A percentile compares a stretch with the other conserved stretches of the same genome.
phyloP scores from a whole-genome alignment of 805 yeast genomes.

The Ogataea saltuana region DNA sequence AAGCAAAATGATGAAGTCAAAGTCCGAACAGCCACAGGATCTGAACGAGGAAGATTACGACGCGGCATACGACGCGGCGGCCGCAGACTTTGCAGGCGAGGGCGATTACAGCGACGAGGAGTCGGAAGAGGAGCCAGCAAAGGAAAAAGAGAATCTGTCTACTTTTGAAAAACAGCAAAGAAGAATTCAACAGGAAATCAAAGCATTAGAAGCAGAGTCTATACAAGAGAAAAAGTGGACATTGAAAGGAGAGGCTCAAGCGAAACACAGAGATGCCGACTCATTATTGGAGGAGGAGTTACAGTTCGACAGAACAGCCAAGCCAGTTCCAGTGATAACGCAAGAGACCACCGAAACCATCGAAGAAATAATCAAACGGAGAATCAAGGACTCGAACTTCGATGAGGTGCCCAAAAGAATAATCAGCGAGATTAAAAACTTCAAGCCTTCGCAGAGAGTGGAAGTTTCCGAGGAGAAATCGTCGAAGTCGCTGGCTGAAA shows the following conservation, averaged over 20 bases:
- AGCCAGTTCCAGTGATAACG: conserved; percentile 95
- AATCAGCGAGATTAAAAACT: conserved; percentile 64
- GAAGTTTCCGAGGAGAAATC: conserved; percentile 86
- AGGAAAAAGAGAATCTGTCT: conserved; percentile 51
- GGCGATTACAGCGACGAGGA: conserved; percentile 39
- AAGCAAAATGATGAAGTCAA: conserved; percentile 21
- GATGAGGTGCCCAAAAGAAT: conserved; percentile 81
- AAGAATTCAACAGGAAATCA: conserved; percentile 74
- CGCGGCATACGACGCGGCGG: conserved; percentile 58
- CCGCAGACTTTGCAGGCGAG: conserved; percentile 60
- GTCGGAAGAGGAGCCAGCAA: conserved; percentile 37
- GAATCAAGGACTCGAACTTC: conserved; percentile 73
- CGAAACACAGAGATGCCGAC: conserved; percentile 79
- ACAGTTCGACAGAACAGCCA: conserved; percentile 90
- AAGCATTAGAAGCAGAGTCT: conserved; percentile 78
- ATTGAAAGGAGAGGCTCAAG: conserved; percentile 86
- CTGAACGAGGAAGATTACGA: conserved; percentile 64
- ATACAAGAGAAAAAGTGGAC: conserved; percentile 93
- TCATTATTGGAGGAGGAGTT: conserved; percentile 78
- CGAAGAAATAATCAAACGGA: conserved; percentile 84
- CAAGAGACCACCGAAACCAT: conserved; percentile 81
- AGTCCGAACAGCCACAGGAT: conserved; percentile 41
- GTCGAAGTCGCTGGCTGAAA: conserved; percentile 82
- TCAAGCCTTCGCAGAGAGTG: conserved; percentile 51
- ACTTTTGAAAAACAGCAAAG: conserved; percentile 82